Evolutionary conservation across 495 filamentous ascomycete species (phyloP).

Genomic region (Penicillium argentinense): DNA sequence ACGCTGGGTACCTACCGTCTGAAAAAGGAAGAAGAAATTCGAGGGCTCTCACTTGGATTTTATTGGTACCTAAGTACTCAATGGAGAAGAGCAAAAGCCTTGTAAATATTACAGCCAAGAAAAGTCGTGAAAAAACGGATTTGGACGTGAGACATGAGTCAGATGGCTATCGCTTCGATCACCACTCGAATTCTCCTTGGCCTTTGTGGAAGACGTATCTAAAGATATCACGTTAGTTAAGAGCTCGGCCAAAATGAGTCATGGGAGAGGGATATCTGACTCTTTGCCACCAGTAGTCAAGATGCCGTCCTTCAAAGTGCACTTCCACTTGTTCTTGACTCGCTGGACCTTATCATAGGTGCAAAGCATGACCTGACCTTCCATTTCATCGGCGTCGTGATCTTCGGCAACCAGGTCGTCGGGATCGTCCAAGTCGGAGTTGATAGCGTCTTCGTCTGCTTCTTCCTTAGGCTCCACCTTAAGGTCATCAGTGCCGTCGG

Average conservation of each 20-base stretch:
- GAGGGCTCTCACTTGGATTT: too few relatives aligned
- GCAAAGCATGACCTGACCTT: constrained; percentile 89
- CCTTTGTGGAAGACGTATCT: constrained; percentile 98
- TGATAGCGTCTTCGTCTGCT: constrained; percentile 92
- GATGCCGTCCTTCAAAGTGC: constrained; percentile 93
- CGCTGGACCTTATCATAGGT: constrained; percentile 99
- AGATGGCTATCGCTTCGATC: constrained; percentile 20
- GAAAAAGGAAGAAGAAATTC: constrained; percentile 7
- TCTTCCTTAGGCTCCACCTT: constrained; percentile 64
- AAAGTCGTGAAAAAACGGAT: neutral
- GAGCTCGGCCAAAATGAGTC: neutral
- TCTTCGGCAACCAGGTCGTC: constrained; percentile 79
- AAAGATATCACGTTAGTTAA: constrained; percentile 7
- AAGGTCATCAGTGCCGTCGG: constrained; percentile 64
- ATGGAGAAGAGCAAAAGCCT: neutral
- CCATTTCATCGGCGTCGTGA: constrained; percentile 77
- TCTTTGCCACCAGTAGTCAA: constrained; percentile 88
- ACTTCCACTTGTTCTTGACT: constrained; percentile 99
- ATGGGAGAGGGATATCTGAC: constrained; percentile 42
- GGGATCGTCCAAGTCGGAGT: constrained; percentile 95
- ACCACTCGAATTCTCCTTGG: constrained; percentile 97
- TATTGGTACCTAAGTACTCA: constrained; percentile 5
- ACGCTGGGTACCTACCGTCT: constrained; percentile 20
- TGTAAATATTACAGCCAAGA: constrained; percentile 18
- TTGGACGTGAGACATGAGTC: neutral